Conservation (phyloP, 805 yeast genomes). For the baker's yeast (Saccharomyces cerevisiae) region DNA sequence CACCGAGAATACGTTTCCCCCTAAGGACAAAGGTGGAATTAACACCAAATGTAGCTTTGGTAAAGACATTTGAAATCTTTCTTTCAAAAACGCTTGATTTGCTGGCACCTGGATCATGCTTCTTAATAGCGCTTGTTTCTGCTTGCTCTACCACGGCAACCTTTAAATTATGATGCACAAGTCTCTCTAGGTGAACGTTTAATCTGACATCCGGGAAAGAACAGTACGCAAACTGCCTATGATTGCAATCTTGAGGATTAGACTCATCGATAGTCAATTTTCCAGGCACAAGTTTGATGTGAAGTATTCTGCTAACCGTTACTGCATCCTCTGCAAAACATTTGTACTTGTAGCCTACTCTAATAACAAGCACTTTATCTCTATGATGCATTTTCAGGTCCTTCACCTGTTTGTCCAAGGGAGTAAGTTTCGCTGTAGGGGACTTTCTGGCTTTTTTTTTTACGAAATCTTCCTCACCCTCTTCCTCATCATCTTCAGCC, state of each 20-base stretch:
- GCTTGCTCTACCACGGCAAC: conserved; percentile 83
- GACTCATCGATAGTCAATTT: conserved; percentile 45
- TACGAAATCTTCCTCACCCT: neutral
- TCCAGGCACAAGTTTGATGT: conserved; percentile 69
- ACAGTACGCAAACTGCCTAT: conserved; percentile 66
- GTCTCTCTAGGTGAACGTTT: conserved; percentile 65
- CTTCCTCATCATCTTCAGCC: neutral
- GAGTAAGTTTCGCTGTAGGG: conserved; percentile 40
- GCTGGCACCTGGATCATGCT: conserved; percentile 33
- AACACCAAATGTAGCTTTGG: conserved; percentile 66
- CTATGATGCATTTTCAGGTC: conserved; percentile 51
- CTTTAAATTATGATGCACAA: conserved; percentile 63
- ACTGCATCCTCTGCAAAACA: conserved; percentile 81
- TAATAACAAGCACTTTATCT: conserved; percentile 71
- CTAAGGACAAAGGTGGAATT: conserved; percentile 44
- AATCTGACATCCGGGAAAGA: conserved; percentile 75
- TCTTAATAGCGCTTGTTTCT: conserved; percentile 71
- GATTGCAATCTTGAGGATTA: conserved; percentile 41
- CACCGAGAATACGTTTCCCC: conserved; percentile 21
- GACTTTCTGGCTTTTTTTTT: conserved; percentile 4
- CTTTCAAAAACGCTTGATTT: conserved; percentile 57
- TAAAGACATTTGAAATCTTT: conserved; percentile 60
- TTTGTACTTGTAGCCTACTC: conserved; percentile 88
- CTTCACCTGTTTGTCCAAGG: conserved; percentile 70
- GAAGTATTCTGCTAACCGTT: conserved; percentile 53